These are phyloP conservation scores for Areca catechu DNA, from an alignment of 176 grass and related monocot species.

Conservation along the genomic window DNA sequence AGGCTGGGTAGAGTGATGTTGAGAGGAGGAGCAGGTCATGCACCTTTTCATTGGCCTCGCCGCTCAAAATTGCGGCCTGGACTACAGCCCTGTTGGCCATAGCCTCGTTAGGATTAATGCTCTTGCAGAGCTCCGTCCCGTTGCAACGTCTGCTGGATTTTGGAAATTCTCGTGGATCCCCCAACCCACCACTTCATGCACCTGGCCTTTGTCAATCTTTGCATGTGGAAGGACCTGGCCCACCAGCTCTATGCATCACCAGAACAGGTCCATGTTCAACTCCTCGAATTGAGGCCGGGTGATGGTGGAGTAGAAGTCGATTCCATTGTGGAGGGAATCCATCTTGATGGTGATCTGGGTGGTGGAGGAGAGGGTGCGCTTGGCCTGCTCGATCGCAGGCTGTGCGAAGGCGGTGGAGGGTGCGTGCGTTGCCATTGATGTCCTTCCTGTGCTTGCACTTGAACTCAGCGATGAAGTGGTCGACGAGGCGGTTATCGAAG, in stretches of 20 bases:
- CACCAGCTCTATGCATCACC: constrained; percentile 16
- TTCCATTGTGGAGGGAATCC: constrained; percentile 9
- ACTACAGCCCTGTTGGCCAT: constrained; percentile 7
- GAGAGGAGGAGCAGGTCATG: constrained; percentile 25
- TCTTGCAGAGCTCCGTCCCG: too few relatives aligned
- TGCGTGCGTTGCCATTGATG: constrained; percentile 16
- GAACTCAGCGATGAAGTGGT: constrained; percentile 15
- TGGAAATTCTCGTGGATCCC: constrained; percentile 14
- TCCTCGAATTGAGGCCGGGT: constrained; percentile 18
- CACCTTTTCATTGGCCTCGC: constrained; percentile 23
- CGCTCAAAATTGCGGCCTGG: constrained; percentile 17
- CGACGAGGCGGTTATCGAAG: constrained; percentile 23
- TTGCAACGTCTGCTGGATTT: constrained; percentile 4
- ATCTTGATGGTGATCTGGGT: constrained; percentile 19
- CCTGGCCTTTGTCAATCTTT: constrained; percentile 22
- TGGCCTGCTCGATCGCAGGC: constrained; percentile 14
- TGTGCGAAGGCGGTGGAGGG: constrained; percentile 18
- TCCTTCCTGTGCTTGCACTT: constrained; percentile 24
- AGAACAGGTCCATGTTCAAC: constrained; percentile 14
- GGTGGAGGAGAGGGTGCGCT: constrained; percentile 19
- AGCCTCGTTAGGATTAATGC: too few relatives aligned
- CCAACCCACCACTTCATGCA: constrained; percentile 20
- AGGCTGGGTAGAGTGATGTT: constrained; percentile 17
- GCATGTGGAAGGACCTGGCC: constrained; percentile 13
- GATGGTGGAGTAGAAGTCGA: constrained; percentile 18